phyloP scores from a whole-genome alignment of 306 rosid species.

The Castanea sativa region DNA sequence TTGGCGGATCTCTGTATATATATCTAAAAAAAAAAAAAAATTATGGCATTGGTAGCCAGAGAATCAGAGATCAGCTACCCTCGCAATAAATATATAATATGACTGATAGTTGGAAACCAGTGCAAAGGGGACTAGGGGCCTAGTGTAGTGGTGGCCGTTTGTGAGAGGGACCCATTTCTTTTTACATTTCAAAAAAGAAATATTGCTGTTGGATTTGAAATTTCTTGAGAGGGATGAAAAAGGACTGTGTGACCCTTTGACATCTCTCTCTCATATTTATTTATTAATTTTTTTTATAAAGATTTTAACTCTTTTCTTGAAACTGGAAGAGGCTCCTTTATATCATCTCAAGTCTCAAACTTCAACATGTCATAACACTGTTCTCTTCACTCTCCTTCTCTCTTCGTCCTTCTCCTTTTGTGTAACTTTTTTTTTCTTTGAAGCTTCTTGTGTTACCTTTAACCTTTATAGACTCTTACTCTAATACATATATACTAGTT shows the following conservation, averaged over 20 bases:
- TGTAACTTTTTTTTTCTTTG: constrained; percentile 1
- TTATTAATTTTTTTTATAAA: not conserved
- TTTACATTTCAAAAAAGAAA: constrained; percentile 47
- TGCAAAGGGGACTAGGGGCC: not conserved
- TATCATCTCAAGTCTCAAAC: constrained; percentile 15
- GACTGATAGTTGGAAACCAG: constrained; percentile 41
- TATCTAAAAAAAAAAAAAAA: too few species aligned
- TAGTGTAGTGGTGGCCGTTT: constrained; percentile 44
- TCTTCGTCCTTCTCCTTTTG: constrained; percentile 1
- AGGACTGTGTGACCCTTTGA: constrained; percentile 38
- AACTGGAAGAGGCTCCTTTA: constrained; percentile 23
- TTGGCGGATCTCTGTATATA: too few species aligned
- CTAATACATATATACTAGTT: not conserved
- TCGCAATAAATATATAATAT: not conserved
- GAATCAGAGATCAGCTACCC: not conserved
- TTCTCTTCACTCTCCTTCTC: not conserved
- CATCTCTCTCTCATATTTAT: constrained; percentile 15
- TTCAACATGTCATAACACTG: constrained; percentile 20
- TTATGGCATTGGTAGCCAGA: too few species aligned
- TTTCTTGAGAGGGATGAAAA: constrained; percentile 53
- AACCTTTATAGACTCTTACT: constrained; percentile 17
- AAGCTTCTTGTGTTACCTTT: constrained; percentile 10
- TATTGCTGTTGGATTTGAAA: constrained; percentile 39
- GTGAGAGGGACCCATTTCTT: constrained; percentile 50
- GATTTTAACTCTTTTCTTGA: constrained; percentile 30